phyloP scores from a whole-genome alignment of 768 basidiomycete species.

The Phanerochaete carnosa region DNA sequence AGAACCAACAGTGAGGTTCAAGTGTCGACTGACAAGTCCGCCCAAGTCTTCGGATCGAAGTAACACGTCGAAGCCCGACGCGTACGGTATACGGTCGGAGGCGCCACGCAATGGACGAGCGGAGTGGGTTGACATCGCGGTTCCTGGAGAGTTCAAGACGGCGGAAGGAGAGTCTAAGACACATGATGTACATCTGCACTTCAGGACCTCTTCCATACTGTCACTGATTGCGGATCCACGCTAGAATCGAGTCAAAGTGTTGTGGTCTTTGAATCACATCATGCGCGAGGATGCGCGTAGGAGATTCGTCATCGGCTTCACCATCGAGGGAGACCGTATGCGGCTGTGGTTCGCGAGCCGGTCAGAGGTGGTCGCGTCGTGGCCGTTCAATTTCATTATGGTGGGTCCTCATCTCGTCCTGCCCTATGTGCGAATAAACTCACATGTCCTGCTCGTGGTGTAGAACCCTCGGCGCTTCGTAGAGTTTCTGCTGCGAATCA shows the following conservation, averaged over 20 bases:
- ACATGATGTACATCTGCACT: background rate
- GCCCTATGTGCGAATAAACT: background rate
- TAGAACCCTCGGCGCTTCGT: background rate
- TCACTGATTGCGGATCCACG: background rate
- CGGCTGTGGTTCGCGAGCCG: constrained; percentile 29
- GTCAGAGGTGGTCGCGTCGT: constrained; percentile 15
- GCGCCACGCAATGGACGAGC: background rate
- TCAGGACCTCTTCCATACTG: background rate
- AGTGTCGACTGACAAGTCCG: too few relatives aligned
- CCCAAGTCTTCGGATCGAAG: background rate
- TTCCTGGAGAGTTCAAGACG: too few relatives aligned
- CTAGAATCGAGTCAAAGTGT: constrained; percentile 19
- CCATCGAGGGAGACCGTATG: constrained; percentile 21
- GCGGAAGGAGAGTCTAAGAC: background rate
- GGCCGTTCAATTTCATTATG: constrained; percentile 16
- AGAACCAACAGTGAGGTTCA: too few relatives aligned
- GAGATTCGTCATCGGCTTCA: constrained; percentile 27
- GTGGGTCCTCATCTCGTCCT: background rate
- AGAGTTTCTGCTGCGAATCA: background rate
- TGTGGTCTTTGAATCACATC: constrained; percentile 25
- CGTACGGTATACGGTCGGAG: background rate
- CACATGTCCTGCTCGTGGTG: background rate
- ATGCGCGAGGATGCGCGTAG: constrained; percentile 27
- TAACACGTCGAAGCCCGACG: background rate
- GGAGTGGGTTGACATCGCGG: background rate